These are phyloP conservation scores for Trichophyton benhamiae DNA, from an alignment of 2,329 filamentous ascomycete genomes.

Conservation along the genomic window DNA sequence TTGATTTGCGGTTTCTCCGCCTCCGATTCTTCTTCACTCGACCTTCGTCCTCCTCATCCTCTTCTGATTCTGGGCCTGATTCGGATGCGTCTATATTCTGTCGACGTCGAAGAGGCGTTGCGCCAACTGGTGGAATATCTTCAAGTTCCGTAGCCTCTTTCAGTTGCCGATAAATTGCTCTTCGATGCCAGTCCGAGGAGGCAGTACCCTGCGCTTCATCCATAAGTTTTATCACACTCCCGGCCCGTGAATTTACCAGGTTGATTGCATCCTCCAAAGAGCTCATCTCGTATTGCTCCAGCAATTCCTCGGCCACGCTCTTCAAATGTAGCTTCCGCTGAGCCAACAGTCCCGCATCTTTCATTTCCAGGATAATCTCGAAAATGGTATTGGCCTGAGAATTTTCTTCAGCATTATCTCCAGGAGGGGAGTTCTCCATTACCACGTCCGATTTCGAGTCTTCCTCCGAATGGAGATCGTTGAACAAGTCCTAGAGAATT, in stretches of 20 bases:
- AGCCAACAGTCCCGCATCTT: conserved; percentile 29
- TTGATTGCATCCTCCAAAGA: conserved; percentile 26
- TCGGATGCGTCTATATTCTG: conserved; percentile 17
- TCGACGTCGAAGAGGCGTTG: conserved; percentile 26
- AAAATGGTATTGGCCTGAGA: conserved; percentile 29
- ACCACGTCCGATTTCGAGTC: not conserved
- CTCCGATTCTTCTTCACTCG: conserved; percentile 16
- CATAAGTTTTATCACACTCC: conserved; percentile 24
- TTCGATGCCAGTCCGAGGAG: conserved; percentile 30
- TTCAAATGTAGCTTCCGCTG: conserved; percentile 31
- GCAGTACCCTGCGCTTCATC: conserved; percentile 25
- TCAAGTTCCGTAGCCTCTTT: conserved; percentile 24
- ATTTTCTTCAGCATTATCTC: conserved; percentile 15
- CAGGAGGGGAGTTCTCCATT: not conserved
- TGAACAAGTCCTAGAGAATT: not conserved
- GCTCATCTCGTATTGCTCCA: conserved; percentile 25
- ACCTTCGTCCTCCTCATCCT: conserved; percentile 20
- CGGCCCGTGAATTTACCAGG: conserved; percentile 25
- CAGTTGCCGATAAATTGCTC: conserved; percentile 31
- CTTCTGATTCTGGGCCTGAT: conserved; percentile 12
- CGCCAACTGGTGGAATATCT: conserved; percentile 19
- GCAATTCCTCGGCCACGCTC: conserved; percentile 21
- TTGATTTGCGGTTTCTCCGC: conserved; percentile 30
- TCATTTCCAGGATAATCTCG: conserved; percentile 27
- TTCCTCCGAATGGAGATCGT: conserved; percentile 8